Evolutionary conservation across 495 filamentous ascomycete genomes (phyloP).

Genomic region (Thermothielavioides terrestris): DNA sequence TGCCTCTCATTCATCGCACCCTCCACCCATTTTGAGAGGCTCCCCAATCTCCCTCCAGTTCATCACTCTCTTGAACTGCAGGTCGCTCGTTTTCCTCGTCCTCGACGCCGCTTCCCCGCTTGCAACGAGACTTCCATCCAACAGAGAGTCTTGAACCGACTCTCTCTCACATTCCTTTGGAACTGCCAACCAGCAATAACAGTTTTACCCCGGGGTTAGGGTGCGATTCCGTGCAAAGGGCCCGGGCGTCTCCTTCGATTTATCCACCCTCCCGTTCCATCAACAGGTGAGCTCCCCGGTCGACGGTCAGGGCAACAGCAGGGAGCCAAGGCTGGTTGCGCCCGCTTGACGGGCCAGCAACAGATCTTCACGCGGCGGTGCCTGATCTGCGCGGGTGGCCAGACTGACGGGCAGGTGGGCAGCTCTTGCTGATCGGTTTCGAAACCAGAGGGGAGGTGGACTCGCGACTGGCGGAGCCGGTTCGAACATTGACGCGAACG

Average conservation of each 20-base stretch:
- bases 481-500: neutral
- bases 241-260: neutral
- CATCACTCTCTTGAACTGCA: slow-evolving; percentile 24
- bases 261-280: neutral
- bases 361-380: neutral
- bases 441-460: neutral
- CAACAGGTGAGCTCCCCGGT: slow-evolving; percentile 9
- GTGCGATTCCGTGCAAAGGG: too few species aligned
- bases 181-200: slow-evolving; percentile 24
- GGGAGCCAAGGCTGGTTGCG: too few species aligned
- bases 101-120: slow-evolving; percentile 15
- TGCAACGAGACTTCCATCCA: slow-evolving; percentile 31
- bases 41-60: slow-evolving; percentile 16
- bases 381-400: neutral
- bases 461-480: neutral
- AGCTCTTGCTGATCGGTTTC: too few species aligned
- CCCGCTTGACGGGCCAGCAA: too few species aligned
- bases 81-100: slow-evolving; percentile 21
- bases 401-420: neutral
- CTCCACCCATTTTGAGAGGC: slow-evolving; percentile 20
- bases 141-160: slow-evolving; percentile 43
- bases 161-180: slow-evolving; percentile 57
- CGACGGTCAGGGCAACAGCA: neutral
- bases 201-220: neutral
- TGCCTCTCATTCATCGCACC: slow-evolving; percentile 19